phyloP scores from a whole-genome alignment of 1,284 basidiomycete species.

The Tilletia indica region DNA sequence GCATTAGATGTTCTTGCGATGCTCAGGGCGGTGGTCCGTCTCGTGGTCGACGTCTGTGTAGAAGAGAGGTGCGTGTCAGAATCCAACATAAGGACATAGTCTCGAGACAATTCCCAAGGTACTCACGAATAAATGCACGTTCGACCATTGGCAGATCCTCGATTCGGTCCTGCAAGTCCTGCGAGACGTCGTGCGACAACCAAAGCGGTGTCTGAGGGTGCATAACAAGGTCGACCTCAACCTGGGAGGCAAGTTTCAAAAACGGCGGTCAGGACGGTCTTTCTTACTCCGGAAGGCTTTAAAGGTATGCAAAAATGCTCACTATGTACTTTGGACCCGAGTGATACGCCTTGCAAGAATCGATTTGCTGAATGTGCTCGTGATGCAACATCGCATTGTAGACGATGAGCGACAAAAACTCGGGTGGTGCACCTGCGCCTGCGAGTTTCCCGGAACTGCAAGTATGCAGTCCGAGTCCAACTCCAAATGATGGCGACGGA shows the following conservation, averaged over 20 bases:
- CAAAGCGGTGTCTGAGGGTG: conserved; percentile 80
- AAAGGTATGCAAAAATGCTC: background rate
- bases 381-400: conserved; percentile 72
- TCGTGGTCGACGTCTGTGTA: conserved; percentile 39
- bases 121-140: conserved; percentile 37
- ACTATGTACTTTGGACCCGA: conserved; percentile 70
- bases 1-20: conserved; percentile 30
- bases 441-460: conserved; percentile 80
- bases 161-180: conserved; percentile 88
- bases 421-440: conserved; percentile 83
- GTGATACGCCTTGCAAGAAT: conserved; percentile 63
- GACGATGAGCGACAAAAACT: conserved; percentile 83
- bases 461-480: conserved; percentile 62
- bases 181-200: conserved; percentile 87
- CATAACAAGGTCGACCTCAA: conserved; percentile 94
- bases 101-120: too few species aligned
- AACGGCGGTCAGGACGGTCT: background rate
- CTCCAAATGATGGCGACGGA: conserved; percentile 75
- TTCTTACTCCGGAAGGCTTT: too few species aligned
- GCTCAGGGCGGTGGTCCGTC: conserved; percentile 42
- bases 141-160: conserved; percentile 88
- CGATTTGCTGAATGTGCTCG: conserved; percentile 78
- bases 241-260: conserved; percentile 53
- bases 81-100: too few species aligned
- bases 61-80: background rate